phyloP scores from a whole-genome alignment of 78 protist genomes.

The Abeoforma whisleri region DNA sequence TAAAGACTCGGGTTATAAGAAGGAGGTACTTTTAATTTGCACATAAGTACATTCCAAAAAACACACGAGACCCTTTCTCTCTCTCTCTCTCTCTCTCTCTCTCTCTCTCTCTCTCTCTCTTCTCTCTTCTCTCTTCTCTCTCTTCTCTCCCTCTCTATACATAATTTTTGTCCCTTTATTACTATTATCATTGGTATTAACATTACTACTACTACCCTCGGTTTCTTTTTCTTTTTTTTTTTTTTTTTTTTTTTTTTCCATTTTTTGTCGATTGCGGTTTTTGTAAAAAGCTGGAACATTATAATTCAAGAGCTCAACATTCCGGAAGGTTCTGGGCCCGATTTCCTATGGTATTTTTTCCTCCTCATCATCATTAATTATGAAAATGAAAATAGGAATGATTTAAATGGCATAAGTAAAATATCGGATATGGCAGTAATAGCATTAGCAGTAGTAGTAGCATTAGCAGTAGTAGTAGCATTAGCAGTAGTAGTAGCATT shows the following conservation, averaged over 20 bases:
- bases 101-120: conserved; percentile 15
- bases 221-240: not conserved
- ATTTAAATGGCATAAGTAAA: no score
- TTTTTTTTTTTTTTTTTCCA: no score
- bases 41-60: not conserved
- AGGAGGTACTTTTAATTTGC: not conserved
- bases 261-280: no score
- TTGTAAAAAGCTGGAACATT: conserved; percentile 41
- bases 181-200: not conserved
- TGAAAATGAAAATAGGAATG: no score
- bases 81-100: conserved; percentile 5
- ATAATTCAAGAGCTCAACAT: conserved; percentile 33
- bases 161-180: not conserved
- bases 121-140: not conserved
- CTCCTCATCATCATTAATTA: no score
- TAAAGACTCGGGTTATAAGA: conserved; percentile 7
- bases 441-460: no score
- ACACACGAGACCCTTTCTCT: not conserved
- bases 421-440: no score
- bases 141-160: not conserved
- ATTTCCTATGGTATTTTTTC: conserved; percentile 44
- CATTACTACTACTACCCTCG: not conserved
- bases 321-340: conserved; percentile 48
- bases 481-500: no score
- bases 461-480: no score